Conservation (phyloP, 2,329 filamentous ascomycete genomes). For the Aureobasidium zeae region DNA sequence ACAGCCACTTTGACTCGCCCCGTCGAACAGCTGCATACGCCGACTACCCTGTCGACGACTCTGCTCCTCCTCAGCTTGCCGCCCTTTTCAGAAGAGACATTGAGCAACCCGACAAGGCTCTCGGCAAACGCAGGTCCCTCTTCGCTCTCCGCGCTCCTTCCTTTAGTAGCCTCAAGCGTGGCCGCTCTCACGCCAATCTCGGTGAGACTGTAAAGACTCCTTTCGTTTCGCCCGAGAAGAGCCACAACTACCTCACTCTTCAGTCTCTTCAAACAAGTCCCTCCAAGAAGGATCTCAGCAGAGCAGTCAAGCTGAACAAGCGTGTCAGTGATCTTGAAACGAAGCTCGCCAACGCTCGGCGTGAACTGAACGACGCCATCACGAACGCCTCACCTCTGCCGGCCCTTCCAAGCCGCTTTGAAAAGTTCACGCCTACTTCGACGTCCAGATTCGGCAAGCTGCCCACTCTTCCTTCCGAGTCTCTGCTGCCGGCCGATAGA, state of each 20-base stretch:
- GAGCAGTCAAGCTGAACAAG: slow-evolving; percentile 49
- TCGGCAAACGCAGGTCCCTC: slow-evolving; percentile 12
- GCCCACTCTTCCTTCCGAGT: slow-evolving; percentile 32
- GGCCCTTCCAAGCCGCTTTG: slow-evolving; percentile 28
- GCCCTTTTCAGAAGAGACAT: slow-evolving; percentile 6
- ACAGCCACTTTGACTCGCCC: background rate
- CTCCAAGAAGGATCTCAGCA: slow-evolving; percentile 48
- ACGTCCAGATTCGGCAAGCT: slow-evolving; percentile 24
- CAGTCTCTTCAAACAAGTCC: slow-evolving; percentile 36
- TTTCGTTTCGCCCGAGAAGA: slow-evolving; percentile 26
- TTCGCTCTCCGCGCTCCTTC: slow-evolving; percentile 26
- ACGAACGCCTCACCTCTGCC: slow-evolving; percentile 34
- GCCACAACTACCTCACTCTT: slow-evolving; percentile 12
- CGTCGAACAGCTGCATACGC: slow-evolving; percentile 2
- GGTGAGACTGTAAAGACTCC: background rate
- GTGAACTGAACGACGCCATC: slow-evolving; percentile 44
- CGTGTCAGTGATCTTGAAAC: slow-evolving; percentile 52
- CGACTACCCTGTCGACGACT: background rate
- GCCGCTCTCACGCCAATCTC: slow-evolving; percentile 27
- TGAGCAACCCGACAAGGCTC: slow-evolving; percentile 1
- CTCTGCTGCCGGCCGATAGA: slow-evolving; percentile 28
- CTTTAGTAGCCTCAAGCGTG: slow-evolving; percentile 27
- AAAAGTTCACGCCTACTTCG: slow-evolving; percentile 28
- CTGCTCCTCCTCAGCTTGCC: slow-evolving; percentile 1
- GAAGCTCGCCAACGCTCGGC: slow-evolving; percentile 47